A percentile compares a stretch with the other conserved stretches of the same genome.
These are phyloP conservation scores for Globisporangium acanthophoron DNA, from an alignment of 352 stramenopile species.

Conservation along the genomic window DNA sequence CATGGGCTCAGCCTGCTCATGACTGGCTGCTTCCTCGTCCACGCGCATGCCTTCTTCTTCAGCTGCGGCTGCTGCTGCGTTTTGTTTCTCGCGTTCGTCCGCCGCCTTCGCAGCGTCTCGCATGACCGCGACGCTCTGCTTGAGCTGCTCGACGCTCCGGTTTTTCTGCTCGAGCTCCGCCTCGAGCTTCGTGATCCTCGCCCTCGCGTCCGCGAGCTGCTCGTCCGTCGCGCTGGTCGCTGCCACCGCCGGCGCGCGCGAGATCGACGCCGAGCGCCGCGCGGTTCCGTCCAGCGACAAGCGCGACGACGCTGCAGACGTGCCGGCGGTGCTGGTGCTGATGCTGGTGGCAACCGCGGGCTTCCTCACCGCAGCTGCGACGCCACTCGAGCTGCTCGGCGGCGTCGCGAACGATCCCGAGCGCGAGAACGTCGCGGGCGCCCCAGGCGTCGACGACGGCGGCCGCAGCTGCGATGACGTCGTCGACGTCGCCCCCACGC, in stretches of 20 bases:
- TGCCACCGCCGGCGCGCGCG: constrained; percentile 9
- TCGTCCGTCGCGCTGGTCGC: constrained; percentile 24
- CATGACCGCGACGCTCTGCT: constrained; percentile 50
- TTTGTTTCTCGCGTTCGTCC: constrained; percentile 18
- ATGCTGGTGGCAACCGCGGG: constrained; percentile 1
- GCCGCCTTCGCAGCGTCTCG: constrained; percentile 24
- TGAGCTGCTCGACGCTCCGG: constrained; percentile 56
- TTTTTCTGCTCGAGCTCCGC: constrained; percentile 70
- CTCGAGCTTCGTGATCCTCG: constrained; percentile 52
- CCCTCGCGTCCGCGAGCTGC: constrained; percentile 41
- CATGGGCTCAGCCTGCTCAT: constrained; percentile 15
- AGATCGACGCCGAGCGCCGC: constrained; percentile 6
- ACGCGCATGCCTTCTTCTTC: constrained; percentile 3
- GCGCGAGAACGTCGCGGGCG: constrained; percentile 10
- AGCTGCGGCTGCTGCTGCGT: constrained; percentile 16
- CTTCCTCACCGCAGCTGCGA: constrained; percentile 12
- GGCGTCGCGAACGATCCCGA: constrained; percentile 10
- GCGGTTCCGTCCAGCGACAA: constrained; percentile 24
- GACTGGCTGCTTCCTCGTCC: background rate
- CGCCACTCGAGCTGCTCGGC: constrained; percentile 1
- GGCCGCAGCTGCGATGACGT: constrained; percentile 5
- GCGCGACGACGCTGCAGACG: constrained; percentile 12
- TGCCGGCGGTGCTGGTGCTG: too few species aligned
- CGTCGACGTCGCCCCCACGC: constrained; percentile 11
- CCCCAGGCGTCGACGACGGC: constrained; percentile 10